Base-by-base conservation (phyloP, 306 rosid species). In the Malus sieversii region DNA sequence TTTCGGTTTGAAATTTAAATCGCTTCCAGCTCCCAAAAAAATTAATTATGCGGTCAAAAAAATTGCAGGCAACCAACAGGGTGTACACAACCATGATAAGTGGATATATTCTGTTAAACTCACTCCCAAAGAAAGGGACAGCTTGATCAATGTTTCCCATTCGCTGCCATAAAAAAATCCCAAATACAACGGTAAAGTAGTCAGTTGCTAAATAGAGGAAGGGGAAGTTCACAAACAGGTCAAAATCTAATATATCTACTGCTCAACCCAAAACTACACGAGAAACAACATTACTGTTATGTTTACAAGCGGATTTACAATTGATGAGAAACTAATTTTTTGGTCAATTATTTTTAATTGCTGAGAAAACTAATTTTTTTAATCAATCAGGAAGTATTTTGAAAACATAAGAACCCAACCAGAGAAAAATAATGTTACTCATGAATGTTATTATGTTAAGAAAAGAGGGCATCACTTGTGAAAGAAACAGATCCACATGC, bases 21-120 rank as follows among this genome's bases (percentile, higher is more conserved):
- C 93, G 82, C 85, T 88, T 92, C 97, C 96, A 95, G 85, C 96
- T 88, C 83, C 99, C 99, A 25, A 95, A 84, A 85, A 86, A 92
- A 78, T 79, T 77, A 76, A 90, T 89, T 77, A 92, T 78, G 71
- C 90, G 91, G 74, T 92, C 88, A 85, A 92, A 95, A 83, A 92
- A 90, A 85, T 92, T 90, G 91, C 96, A 75, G 40, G 97, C 97
- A 68, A 95, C 99, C 96, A 95, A 82, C 63, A 90, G 72, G 80
- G 99, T 95, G 88, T 95, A 95, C 68, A 95, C 77, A 83, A 92
- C 97, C 99, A 95, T 95, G 72, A 95, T 92, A 78, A 95, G 97
- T 35, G 99, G 99, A 88, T 87, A 95, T 78, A 95, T 92, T 85
- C 77, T 89, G 88, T 89, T 92, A 75, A 95, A 95, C 80, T 76